phyloP scores from a whole-genome alignment of 371 early-diverging fungal genomes.

The Mortierella sp. region DNA sequence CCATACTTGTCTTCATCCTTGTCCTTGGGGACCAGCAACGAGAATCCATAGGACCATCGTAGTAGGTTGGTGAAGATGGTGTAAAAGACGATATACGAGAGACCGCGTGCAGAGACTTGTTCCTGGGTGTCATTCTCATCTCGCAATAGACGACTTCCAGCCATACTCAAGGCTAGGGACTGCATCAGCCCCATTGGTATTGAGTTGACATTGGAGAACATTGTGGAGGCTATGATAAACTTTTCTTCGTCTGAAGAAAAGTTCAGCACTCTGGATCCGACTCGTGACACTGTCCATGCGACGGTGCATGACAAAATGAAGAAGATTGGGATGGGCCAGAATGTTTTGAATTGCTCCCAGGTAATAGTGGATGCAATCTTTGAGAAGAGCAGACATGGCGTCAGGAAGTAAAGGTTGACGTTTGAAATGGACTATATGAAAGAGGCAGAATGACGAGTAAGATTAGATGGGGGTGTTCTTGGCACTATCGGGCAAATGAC shows the following conservation, averaged over 20 bases:
- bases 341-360: conserved; percentile 65
- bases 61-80: conserved; percentile 77
- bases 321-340: conserved; percentile 79
- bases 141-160: conserved; percentile 65
- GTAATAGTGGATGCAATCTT: conserved; percentile 74
- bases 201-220: conserved; percentile 81
- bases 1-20: conserved; percentile 5
- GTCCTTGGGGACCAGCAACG: conserved; percentile 59
- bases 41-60: conserved; percentile 82
- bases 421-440: conserved; percentile 68
- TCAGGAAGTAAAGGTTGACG: conserved; percentile 76
- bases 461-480: neutral
- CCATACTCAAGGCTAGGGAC: conserved; percentile 74
- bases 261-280: conserved; percentile 54
- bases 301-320: conserved; percentile 62
- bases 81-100: conserved; percentile 79
- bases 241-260: conserved; percentile 61
- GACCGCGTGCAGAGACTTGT: conserved; percentile 75
- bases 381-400: conserved; percentile 79
- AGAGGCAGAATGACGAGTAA: neutral
- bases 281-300: conserved; percentile 59
- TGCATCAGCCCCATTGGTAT: conserved; percentile 77
- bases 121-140: conserved; percentile 68
- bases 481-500: neutral
- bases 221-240: conserved; percentile 70